phyloP scores from a whole-genome alignment of 768 basidiomycete genomes.

The Infundibulicybe gibba region DNA sequence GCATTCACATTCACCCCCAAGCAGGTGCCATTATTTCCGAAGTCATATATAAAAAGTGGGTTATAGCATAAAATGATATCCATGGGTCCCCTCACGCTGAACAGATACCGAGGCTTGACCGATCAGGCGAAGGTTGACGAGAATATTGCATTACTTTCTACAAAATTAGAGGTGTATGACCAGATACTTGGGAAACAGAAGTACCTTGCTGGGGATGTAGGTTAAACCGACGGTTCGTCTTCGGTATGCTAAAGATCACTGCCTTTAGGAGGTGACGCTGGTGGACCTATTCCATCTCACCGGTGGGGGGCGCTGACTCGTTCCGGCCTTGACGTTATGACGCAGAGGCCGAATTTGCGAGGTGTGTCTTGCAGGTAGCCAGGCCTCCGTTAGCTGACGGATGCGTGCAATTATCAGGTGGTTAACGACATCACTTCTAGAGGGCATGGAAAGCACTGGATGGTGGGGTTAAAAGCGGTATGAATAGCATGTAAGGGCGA shows the following conservation, averaged over 20 bases:
- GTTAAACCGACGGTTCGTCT: constrained; percentile 5
- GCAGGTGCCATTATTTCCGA: constrained; percentile 32
- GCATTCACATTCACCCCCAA: constrained; percentile 32
- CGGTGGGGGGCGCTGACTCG: constrained; percentile 16
- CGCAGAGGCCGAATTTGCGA: constrained; percentile 33
- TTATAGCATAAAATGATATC: background rate
- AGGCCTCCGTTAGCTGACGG: background rate
- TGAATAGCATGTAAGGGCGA: no score
- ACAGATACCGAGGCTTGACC: constrained; percentile 1
- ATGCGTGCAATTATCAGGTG: constrained; percentile 25
- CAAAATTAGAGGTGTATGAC: constrained; percentile 40
- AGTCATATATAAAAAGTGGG: constrained; percentile 42
- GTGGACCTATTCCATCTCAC: constrained; percentile 39
- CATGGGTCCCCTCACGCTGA: no score
- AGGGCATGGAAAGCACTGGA: constrained; percentile 31
- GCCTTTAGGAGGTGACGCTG: constrained; percentile 26
- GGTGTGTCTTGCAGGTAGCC: constrained; percentile 16
- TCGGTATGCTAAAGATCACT: background rate
- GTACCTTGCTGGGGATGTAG: constrained; percentile 44
- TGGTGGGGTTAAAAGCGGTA: no score
- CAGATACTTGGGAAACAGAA: constrained; percentile 37
- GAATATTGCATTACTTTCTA: constrained; percentile 17
- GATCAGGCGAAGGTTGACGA: constrained; percentile 17
- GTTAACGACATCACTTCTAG: constrained; percentile 42
- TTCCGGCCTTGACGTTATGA: constrained; percentile 19